Evolutionary conservation across 495 filamentous ascomycete species (phyloP).

Genomic region (Viridothelium virens): DNA sequence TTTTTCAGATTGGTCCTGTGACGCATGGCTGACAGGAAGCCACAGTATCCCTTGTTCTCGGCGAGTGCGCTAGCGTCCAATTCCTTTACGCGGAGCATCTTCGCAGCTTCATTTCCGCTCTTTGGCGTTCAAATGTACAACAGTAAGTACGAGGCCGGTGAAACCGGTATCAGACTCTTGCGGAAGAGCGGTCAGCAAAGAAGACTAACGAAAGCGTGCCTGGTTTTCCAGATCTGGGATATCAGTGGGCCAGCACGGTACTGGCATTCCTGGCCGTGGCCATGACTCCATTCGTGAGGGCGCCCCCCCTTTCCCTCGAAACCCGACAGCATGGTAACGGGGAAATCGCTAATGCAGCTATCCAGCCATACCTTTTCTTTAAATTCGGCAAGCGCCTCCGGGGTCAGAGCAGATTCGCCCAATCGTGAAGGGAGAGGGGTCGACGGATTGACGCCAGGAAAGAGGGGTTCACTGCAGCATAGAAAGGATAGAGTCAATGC

Average conservation of each 20-base stretch:
- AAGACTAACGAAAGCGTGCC: conserved; percentile 11
- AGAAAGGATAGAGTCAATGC: conserved; percentile 10
- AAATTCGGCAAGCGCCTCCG: conserved; percentile 38
- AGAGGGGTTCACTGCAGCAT: neutral
- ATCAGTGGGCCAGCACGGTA: conserved; percentile 39
- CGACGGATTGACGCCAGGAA: neutral
- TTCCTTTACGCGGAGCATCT: conserved; percentile 69
- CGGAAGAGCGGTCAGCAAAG: conserved; percentile 33
- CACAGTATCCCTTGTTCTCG: conserved; percentile 66
- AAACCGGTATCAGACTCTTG: neutral
- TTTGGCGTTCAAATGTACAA: conserved; percentile 56
- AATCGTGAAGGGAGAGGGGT: conserved; percentile 16
- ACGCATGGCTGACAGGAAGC: neutral
- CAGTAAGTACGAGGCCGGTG: conserved; percentile 42
- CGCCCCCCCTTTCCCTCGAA: neutral
- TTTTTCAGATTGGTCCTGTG: neutral
- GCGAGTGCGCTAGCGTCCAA: conserved; percentile 86
- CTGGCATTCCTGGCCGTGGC: conserved; percentile 39
- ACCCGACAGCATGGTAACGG: conserved; percentile 13
- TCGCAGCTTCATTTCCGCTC: conserved; percentile 71
- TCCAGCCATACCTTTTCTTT: conserved; percentile 36
- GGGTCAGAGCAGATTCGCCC: conserved; percentile 35
- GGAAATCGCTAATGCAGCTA: conserved; percentile 13
- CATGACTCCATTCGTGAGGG: conserved; percentile 38
- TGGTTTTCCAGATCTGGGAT: conserved; percentile 30